Evolutionary conservation across 106 monocot genomes (phyloP), one percentile per base, ranked within the genome.

Genomic region (Dendrobium huoshanense): DNA sequence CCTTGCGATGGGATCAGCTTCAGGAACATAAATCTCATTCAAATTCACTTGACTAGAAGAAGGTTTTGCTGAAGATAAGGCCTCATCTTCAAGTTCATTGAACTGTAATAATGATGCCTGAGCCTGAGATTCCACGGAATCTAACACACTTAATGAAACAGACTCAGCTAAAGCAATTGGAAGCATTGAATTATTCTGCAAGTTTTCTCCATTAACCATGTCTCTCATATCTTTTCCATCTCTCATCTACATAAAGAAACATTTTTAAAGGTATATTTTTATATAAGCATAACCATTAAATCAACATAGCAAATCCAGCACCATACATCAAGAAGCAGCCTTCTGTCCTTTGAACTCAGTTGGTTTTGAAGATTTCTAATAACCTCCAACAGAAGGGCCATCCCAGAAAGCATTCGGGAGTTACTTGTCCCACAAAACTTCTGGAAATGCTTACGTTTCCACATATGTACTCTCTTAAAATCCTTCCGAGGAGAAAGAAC

Each of bases 381-480:
- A 77, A 93, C 88, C 83, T 95, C 92, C 87, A 99, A 83, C 78
- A 91, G 91, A 78, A 70, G 84, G 78, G 93, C 67, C 95, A 99
- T 95, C 85, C 95, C 98, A 79, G 37, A 55, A 37, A 95, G 87
- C 80, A 82, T 95, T 86, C 78, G 84, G 58, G 83, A 84, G 85
- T 85, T 86, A 77, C 70, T 78, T 74, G 42, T 75, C 73, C 77
- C 41, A 77, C 70, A 73, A 44, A 74, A 37, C 59, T 80, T 75
- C 31, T 72, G 15, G 2, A 15, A 79, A 22, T 55, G 55, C 29
- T 42, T 56, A 86, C 48, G 43, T 65, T 70, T 67, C 42, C 79
- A 44, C 7, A 27, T 31, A 80, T 79, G 18, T 77, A 77, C 43
- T n/a, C 49, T 72, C 58, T 19, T 74, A n/a, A 58, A 55, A 29